These are phyloP conservation scores for Neopestalotiopsis clavispora DNA, from an alignment of 2,329 filamentous ascomycete species.

Conservation along the genomic window DNA sequence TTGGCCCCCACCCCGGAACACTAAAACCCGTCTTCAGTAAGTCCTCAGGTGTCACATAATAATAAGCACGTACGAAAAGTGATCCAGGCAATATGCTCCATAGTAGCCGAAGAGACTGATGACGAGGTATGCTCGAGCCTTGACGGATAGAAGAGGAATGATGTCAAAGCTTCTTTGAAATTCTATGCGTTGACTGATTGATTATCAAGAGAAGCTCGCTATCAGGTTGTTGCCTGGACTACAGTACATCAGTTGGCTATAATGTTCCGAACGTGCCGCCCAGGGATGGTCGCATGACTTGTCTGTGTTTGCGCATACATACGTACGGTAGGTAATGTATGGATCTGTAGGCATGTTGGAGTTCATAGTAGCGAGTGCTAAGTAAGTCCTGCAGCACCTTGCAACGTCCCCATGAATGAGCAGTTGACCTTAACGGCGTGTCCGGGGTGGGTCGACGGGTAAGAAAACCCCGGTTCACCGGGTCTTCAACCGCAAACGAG, in stretches of 20 bases:
- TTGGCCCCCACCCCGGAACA: not conserved
- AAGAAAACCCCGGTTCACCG: not conserved
- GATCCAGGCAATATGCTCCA: not conserved
- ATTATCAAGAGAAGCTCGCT: not conserved
- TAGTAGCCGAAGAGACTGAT: not conserved
- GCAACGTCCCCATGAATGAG: not conserved
- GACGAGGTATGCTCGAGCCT: not conserved
- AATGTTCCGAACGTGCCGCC: not conserved
- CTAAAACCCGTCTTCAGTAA: not conserved
- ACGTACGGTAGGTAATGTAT: no score
- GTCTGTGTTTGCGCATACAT: not conserved
- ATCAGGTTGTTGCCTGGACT: not conserved
- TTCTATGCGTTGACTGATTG: not conserved
- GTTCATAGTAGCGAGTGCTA: not conserved
- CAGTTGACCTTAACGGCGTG: not conserved
- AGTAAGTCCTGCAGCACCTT: not conserved
- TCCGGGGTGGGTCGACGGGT: not conserved
- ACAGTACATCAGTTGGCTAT: not conserved
- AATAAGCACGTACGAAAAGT: not conserved
- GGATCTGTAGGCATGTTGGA: not conserved
- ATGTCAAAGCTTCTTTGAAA: not conserved
- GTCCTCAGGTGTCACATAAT: not conserved
- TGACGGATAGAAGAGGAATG: not conserved
- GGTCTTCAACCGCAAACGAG: not conserved
- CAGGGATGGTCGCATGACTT: not conserved